Conservation (phyloP, 345 rosid species). For the Clausena lansium region DNA sequence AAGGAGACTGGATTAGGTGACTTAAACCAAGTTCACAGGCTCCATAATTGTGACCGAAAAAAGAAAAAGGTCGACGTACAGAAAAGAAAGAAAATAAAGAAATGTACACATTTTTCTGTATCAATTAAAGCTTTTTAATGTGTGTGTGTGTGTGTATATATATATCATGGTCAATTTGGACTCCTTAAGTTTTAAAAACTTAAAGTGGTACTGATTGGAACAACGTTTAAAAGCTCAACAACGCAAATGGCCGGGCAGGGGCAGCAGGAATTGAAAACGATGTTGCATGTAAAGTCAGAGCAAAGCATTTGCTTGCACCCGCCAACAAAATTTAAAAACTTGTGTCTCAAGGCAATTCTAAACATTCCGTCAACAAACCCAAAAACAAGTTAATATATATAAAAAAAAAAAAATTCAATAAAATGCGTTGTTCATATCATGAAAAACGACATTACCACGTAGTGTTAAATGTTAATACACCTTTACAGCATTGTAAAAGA, state of each 20-base stretch:
- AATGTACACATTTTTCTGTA: not conserved
- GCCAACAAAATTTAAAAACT: not conserved
- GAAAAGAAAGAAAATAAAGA: not conserved
- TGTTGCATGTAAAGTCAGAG: too few relatives aligned
- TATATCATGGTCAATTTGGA: not conserved
- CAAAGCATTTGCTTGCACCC: not conserved
- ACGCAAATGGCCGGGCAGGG: too few relatives aligned
- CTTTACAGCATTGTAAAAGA: too few relatives aligned
- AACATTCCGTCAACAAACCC: not conserved
- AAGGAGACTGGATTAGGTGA: constrained; percentile 36
- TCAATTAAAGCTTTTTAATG: not conserved
- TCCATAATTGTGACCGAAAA: not conserved
- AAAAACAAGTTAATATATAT: not conserved
- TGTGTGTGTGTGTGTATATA: too few relatives aligned
- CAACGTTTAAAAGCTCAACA: not conserved
- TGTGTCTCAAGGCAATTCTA: not conserved
- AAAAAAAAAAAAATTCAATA: too few relatives aligned
- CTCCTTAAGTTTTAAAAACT: not conserved
- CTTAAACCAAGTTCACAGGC: constrained; percentile 17
- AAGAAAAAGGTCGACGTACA: not conserved
- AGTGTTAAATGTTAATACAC: too few relatives aligned
- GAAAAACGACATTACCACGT: too few relatives aligned
- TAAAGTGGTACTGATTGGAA: not conserved
- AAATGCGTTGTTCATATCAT: not conserved
- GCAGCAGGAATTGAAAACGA: not conserved